Conservation (phyloP, 768 basidiomycete genomes). For the Lactarius sanguifluus region DNA sequence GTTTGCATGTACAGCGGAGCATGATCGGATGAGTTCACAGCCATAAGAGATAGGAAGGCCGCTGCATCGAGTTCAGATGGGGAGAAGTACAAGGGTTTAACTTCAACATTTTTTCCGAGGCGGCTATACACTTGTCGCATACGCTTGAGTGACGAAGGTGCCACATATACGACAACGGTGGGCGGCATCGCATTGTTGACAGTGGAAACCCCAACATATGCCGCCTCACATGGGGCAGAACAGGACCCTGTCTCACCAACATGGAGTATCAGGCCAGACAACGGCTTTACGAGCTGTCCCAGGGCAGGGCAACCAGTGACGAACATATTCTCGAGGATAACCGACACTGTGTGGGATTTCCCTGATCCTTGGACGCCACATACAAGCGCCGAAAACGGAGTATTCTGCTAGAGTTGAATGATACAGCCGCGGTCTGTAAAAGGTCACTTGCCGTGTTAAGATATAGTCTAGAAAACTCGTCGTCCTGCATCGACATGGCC, state of each 20-base stretch:
- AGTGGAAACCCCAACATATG: slow-evolving; percentile 40
- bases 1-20: slow-evolving; percentile 72
- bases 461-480: slow-evolving; percentile 48
- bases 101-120: slow-evolving; percentile 45
- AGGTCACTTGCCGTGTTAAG: slow-evolving; percentile 56
- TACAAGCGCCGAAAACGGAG: slow-evolving; percentile 72
- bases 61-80: slow-evolving; percentile 65
- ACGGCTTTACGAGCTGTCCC: slow-evolving; percentile 52
- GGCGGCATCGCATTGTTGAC: slow-evolving; percentile 35
- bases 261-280: slow-evolving; percentile 66
- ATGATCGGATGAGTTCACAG: slow-evolving; percentile 56
- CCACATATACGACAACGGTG: slow-evolving; percentile 52
- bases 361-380: slow-evolving; percentile 79
- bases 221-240: slow-evolving; percentile 63
- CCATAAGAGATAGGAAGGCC: slow-evolving; percentile 76
- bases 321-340: slow-evolving; percentile 68
- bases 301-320: slow-evolving; percentile 50
- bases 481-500: neutral
- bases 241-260: slow-evolving; percentile 64
- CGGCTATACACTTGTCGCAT: slow-evolving; percentile 54
- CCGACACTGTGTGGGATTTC: slow-evolving; percentile 70
- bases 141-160: slow-evolving; percentile 57
- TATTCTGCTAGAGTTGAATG: slow-evolving; percentile 46
- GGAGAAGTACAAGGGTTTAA: slow-evolving; percentile 55
- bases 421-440: neutral